These are phyloP conservation scores for Pezicula carpinea DNA, from an alignment of 2,329 filamentous ascomycete species.

Conservation along the genomic window DNA sequence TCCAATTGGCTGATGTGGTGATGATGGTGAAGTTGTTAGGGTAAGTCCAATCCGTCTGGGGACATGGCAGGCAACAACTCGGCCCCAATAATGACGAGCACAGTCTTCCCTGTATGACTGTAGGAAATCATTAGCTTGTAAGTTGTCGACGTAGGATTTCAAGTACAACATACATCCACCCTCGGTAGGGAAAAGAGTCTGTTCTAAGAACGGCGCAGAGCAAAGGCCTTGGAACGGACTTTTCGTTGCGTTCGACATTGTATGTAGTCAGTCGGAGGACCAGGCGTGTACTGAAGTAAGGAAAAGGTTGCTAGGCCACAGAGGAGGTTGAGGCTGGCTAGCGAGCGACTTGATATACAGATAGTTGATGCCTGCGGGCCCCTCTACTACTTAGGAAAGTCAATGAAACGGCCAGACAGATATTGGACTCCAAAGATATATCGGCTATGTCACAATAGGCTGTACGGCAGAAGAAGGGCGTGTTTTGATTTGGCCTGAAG, in stretches of 20 bases:
- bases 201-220: constrained; percentile 65
- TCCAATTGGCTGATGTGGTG: constrained; percentile 70
- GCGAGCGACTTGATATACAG: too few species aligned
- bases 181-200: constrained; percentile 49
- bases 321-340: background rate
- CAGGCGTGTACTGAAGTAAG: background rate
- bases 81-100: constrained; percentile 48
- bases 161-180: constrained; percentile 72
- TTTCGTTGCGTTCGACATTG: constrained; percentile 12
- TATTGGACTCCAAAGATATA: too few species aligned
- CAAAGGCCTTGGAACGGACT: constrained; percentile 45
- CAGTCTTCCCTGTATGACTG: constrained; percentile 51
- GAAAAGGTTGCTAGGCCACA: background rate
- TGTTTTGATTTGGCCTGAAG: background rate
- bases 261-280: constrained; percentile 2
- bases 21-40: constrained; percentile 54
- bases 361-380: too few species aligned
- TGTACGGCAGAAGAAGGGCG: background rate
- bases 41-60: constrained; percentile 73
- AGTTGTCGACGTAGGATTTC: too few species aligned
- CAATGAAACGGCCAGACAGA: too few species aligned
- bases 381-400: too few species aligned
- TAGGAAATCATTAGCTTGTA: constrained; percentile 15
- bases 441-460: background rate
- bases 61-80: constrained; percentile 86